Base-by-base conservation (phyloP, 345 rosid species). In the Excoecaria cochinchinensis region DNA sequence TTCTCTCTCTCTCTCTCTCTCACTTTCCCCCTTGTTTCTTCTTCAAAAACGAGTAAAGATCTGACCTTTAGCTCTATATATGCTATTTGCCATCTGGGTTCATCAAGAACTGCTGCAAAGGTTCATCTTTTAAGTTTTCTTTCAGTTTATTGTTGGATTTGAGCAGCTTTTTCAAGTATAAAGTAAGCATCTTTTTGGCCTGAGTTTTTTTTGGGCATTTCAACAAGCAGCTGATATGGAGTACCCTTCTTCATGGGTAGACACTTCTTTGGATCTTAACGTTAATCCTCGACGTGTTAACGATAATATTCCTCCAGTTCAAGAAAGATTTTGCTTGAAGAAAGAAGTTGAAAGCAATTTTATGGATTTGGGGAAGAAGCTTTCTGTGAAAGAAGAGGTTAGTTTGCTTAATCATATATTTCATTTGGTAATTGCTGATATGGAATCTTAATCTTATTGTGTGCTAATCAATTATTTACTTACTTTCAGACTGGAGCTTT, bases 331-430 rank as follows among this genome's bases (percentile, higher is more conserved):
- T 4, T 50, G 44, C 12, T 7, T 65, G 38, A 46, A 50, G 5
- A 78, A 73, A 78, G 83, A 78, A 50, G 36, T 58, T 38, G 64
- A 56, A 15, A 38, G 53, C 72, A 77, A 83, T 64, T 79, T 85
- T 62, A 70, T 76, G 74, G 85, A 80, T 48, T 57, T 82, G n/a
- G 86, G 77, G 48, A 77, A 24, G 40, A 78, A 81, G 67, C 52
- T 39, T 70, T 70, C 88, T 0, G 78, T 57, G 38, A 89, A 87
- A 76, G 82, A 81, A 62, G 88, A 89, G 86, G 91, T 85, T 10
- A 53, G 73, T 40, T 68, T 39, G 4, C 5, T 40, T 25, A 14
- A 25, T 68, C 13, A 3, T 21, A 3, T 21, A 4, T 65, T 19
- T 11, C 47, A 55, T 22, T 42, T 52, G 21, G n/a, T 56, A 19